Conservation (phyloP, 352 stramenopile species). For the Blastocystis hominis region DNA sequence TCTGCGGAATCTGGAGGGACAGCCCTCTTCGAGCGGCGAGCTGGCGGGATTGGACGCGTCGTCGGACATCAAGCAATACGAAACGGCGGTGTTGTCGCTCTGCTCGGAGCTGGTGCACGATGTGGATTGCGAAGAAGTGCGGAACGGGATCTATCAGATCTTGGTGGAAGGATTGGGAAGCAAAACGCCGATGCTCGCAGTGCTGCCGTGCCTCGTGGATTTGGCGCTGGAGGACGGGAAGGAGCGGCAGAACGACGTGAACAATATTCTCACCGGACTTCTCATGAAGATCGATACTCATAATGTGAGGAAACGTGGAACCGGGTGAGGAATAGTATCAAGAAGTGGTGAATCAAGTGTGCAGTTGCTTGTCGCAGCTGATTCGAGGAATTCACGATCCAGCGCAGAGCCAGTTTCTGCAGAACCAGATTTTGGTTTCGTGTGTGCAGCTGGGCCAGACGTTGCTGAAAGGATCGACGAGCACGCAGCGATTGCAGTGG, state of each 20-base stretch:
- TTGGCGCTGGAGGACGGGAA: neutral
- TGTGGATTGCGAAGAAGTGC: neutral
- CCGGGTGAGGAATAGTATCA: neutral
- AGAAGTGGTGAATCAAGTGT: neutral
- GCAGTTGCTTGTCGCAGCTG: neutral
- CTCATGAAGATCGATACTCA: constrained; percentile 24
- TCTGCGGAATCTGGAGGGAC: neutral
- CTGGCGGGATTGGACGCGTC: neutral
- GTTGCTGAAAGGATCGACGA: neutral
- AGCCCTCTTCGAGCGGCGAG: neutral
- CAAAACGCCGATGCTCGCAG: neutral
- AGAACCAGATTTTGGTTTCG: constrained; percentile 24
- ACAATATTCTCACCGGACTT: neutral
- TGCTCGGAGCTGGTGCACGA: neutral
- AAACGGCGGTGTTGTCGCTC: neutral
- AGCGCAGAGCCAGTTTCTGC: neutral
- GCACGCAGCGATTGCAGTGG: neutral
- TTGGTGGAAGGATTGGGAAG: neutral
- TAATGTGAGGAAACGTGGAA: neutral
- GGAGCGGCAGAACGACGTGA: constrained; percentile 38
- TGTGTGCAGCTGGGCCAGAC: constrained; percentile 1
- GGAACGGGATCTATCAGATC: neutral
- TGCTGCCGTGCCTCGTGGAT: neutral
- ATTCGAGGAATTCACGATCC: neutral
- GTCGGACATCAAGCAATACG: neutral